Base-by-base conservation (phyloP, 345 rosid genomes). In the Gossypium sturtianum region DNA sequence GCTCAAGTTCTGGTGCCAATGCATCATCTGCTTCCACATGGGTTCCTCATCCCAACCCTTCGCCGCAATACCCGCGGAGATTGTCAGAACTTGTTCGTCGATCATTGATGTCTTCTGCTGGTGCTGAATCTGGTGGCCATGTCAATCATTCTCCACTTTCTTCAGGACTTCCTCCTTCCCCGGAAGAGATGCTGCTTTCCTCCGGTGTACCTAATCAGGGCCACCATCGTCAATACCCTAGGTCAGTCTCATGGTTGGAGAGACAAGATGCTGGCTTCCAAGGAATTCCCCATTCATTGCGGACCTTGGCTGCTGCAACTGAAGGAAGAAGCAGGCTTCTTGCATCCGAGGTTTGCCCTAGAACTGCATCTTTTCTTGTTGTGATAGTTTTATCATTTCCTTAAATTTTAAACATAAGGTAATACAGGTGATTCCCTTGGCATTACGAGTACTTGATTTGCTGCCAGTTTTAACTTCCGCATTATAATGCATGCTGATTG, bases 281-380 rank as follows among this genome's bases (percentile, higher is more conserved):
- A 77, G 89, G 91, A 68, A 43, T 80, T 81, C 83, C 92, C 45
- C 84, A 86, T 58, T 81, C 97, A 61, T 66, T 87, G 67, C 87
- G 86, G 76, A 83, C 83, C 74, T 78, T 88, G 75, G 77, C 90
- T 74, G 77, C 89, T 66, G 82, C 88, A 38, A 79, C 88, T 75
- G 91, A 87, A 84, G 98, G 94, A 79, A 83, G 97, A 80, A 79
- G 87, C 80, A 86, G 97, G 80, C 84, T 85, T 67, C 80, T 70
- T 53, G 88, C 83, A 57, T 88, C 97, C 0, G 97, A 94, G 97
- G 98, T 94, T 47, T 84, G 88, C 86, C 80, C 72, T 72, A 22
- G 22, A 65, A 75, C 70, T 20, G 38, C 49, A 13, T 20, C 41
- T 53, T 29, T 49, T 2, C 44, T 74, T 38, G 27, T 45, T 25